Percentiles rank a stretch among this genome's conserved stretches.
phyloP scores from a whole-genome alignment of 2,329 filamentous ascomycete species.

The Emergomyces orientalis region DNA sequence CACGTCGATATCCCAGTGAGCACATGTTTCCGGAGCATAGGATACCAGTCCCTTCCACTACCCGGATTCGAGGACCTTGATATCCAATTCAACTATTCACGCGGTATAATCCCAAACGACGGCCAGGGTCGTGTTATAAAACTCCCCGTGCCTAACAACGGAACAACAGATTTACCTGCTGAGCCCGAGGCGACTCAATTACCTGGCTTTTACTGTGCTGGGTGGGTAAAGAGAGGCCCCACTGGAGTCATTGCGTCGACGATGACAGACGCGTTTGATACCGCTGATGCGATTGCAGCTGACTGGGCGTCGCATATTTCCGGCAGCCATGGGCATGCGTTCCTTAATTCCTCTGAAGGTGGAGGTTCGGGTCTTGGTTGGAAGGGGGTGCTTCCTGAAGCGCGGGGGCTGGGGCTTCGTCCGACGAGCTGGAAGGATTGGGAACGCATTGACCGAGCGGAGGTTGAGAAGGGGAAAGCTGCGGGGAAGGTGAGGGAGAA shows the following conservation, averaged over 20 bases:
- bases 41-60: slow-evolving; percentile 75
- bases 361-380: slow-evolving; percentile 53
- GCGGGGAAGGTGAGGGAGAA: slow-evolving; percentile 72
- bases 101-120: slow-evolving; percentile 76
- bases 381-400: slow-evolving; percentile 61
- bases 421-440: slow-evolving; percentile 77
- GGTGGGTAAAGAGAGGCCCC: slow-evolving; percentile 92
- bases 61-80: slow-evolving; percentile 63
- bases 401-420: slow-evolving; percentile 46
- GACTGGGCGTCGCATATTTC: slow-evolving; percentile 53
- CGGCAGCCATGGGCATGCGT: slow-evolving; percentile 24
- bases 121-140: slow-evolving; percentile 61
- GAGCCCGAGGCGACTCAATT: slow-evolving; percentile 34
- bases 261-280: slow-evolving; percentile 88
- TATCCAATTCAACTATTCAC: slow-evolving; percentile 64
- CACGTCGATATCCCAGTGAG: slow-evolving; percentile 43
- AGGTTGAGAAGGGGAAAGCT: slow-evolving; percentile 55
- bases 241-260: slow-evolving; percentile 94
- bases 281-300: slow-evolving; percentile 69
- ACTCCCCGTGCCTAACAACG: slow-evolving; percentile 11
- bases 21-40: slow-evolving; percentile 84
- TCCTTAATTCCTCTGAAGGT: slow-evolving; percentile 38
- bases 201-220: slow-evolving; percentile 79
- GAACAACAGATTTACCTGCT: slow-evolving; percentile 9
- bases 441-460: slow-evolving; percentile 71